Percentiles rank a stretch among this genome's conserved stretches.
Evolutionary conservation across 371 early-diverging fungal genomes (phyloP).

Genomic region (Saksenaea vasiformis): DNA sequence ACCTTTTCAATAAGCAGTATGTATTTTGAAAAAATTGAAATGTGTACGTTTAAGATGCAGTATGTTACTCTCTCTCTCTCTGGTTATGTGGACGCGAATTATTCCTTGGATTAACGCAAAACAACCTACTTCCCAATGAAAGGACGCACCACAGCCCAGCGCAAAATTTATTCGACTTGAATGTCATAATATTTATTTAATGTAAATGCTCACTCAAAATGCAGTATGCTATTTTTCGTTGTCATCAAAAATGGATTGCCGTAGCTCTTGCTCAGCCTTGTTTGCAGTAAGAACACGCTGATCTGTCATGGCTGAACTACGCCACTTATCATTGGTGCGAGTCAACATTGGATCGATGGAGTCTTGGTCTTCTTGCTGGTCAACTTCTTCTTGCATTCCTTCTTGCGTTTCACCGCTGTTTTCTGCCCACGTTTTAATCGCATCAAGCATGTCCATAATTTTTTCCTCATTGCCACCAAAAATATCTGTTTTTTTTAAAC

Average conservation of each 20-base stretch:
- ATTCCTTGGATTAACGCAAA: no score
- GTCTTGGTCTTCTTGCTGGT: background rate
- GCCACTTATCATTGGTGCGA: background rate
- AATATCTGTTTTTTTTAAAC: constrained; percentile 34
- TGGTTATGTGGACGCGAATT: no score
- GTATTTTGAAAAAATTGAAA: no score
- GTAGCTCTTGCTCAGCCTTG: background rate
- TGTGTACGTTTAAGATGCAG: background rate
- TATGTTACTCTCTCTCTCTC: background rate
- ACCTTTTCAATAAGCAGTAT: no score
- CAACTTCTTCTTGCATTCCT: background rate
- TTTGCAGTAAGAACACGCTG: background rate
- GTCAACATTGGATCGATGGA: background rate
- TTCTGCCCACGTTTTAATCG: constrained; percentile 25
- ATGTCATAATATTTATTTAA: no score
- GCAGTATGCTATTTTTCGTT: background rate
- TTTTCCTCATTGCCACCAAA: constrained; percentile 61
- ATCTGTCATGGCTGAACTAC: background rate
- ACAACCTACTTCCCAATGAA: no score
- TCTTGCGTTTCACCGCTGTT: background rate
- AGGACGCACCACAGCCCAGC: no score
- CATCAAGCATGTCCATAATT: constrained; percentile 53
- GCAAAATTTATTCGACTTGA: no score
- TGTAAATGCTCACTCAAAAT: no score
- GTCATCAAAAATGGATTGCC: background rate